Evolutionary conservation across 345 rosid species (phyloP), one percentile per base, ranked within the genome.

Genomic region (Aquilaria malaccensis): DNA sequence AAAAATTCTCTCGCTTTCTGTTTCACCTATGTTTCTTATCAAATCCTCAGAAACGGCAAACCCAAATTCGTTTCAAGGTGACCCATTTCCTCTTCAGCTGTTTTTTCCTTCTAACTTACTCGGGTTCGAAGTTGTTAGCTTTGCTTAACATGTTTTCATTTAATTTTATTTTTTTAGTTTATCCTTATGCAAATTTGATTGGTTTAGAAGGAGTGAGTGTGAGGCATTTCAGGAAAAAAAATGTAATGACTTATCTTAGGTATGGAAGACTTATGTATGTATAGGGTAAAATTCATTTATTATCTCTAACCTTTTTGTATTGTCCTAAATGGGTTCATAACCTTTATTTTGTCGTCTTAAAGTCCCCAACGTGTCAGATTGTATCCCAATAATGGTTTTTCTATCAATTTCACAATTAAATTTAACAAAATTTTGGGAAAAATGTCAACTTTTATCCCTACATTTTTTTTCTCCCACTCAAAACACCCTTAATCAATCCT

Each of bases 61-160:
- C 30, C 52, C 60, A 43, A 15, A 64, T 56, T 52, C 76, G 6
- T 59, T 62, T 68, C 89, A 67, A 80, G 89, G 92, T 83, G 62
- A 32, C 67, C 67, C 61, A 33, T 59, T 59, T 62, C 15, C 31
- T 60, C 37, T 22, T 22, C 22, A 22, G 22, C 22, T 22, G 22
- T 22, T 3, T 52, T 55, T 30, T 33, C 14, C 51, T 30, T 46
- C 9, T 13, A 13, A 45, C 6, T 7, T 30, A 3, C 9, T 45
- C 47, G 45, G 30, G 11, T 30, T 4, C 5, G 11, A 4, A 31
- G 45, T 50, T 52, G 48, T 30, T 13, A 45, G 29, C 15, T 47
- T 49, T 6, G 30, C 2, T 1, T 45, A 51, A 32, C 11, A 2
- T 11, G 32, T 33, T 57, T 56, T 30, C 55, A 11, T 30, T 46